Evolutionary conservation across 352 stramenopile genomes (phyloP).

Genomic region (Pythium grandisporangium): DNA sequence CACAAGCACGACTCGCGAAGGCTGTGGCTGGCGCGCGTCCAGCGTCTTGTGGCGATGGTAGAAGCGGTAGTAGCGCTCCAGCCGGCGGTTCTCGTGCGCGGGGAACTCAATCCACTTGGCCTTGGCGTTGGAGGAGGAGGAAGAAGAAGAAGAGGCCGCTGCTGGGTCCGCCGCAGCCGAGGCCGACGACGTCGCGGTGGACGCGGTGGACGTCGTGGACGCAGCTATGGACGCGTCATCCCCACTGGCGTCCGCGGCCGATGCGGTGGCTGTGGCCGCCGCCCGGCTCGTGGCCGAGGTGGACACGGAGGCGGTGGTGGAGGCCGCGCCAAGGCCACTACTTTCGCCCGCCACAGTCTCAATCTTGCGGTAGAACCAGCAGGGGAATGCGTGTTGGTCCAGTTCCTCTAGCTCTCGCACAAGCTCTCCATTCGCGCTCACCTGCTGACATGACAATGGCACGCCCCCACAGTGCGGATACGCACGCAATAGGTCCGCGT

Average conservation of each 20-base stretch:
- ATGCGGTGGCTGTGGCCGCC: too few relatives aligned
- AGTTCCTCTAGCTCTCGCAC: conserved; percentile 33
- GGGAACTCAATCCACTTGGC: conserved; percentile 74
- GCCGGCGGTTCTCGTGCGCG: conserved; percentile 51
- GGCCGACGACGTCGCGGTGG: background rate
- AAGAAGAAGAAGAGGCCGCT: conserved; percentile 1
- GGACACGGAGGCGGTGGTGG: too few relatives aligned
- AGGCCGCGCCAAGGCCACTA: too few relatives aligned
- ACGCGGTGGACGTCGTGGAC: background rate
- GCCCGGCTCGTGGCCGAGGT: too few relatives aligned
- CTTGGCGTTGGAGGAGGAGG: background rate
- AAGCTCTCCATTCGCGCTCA: conserved; percentile 30
- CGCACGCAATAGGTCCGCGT: conserved; percentile 42
- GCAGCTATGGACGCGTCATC: background rate
- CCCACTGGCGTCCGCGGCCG: background rate
- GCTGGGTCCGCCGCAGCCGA: background rate
- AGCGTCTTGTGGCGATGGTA: conserved; percentile 47
- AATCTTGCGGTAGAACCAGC: conserved; percentile 80
- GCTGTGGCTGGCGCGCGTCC: conserved; percentile 21
- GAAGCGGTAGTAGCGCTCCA: conserved; percentile 59
- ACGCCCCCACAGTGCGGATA: conserved; percentile 41
- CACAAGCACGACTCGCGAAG: conserved; percentile 55
- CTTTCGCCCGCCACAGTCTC: conserved; percentile 2
- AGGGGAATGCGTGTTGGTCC: conserved; percentile 51
- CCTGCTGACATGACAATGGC: conserved; percentile 26